These are phyloP conservation scores for Euphorbia peplus DNA, from an alignment of 345 rosid species.

Conservation along the genomic window DNA sequence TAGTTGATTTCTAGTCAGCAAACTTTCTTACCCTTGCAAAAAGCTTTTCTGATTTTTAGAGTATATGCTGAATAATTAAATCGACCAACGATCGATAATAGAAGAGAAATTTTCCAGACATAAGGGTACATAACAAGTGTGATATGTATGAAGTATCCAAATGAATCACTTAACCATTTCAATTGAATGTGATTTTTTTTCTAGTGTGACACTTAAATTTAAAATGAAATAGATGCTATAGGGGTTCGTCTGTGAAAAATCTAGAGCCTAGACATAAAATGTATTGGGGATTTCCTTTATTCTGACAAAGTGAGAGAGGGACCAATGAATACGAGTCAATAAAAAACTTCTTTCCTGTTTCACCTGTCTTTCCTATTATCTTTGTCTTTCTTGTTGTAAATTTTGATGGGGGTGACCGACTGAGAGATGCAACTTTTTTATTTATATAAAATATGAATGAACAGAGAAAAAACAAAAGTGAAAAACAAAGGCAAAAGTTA, in stretches of 20 bases:
- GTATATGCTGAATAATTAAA: background rate
- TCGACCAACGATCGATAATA: background rate
- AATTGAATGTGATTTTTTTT: background rate
- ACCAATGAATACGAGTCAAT: background rate
- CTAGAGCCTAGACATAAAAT: background rate
- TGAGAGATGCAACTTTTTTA: background rate
- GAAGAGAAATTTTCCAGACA: background rate
- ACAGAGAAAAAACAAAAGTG: background rate
- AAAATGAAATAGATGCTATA: background rate
- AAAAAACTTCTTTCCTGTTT: too few species aligned
- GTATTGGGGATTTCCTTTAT: background rate
- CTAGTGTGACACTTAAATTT: background rate
- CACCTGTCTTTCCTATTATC: background rate
- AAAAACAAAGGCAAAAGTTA: background rate
- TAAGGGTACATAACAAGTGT: background rate
- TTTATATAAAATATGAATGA: background rate
- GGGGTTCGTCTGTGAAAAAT: background rate
- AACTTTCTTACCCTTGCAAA: background rate
- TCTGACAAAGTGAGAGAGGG: background rate
- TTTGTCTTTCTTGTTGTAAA: too few species aligned
- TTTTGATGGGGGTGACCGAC: background rate
- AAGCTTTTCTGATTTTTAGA: background rate
- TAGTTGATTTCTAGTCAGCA: background rate
- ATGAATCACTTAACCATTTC: background rate
- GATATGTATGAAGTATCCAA: too few species aligned